phyloP scores from a whole-genome alignment of 805 yeast species.

The Cephaloascus albidus region DNA sequence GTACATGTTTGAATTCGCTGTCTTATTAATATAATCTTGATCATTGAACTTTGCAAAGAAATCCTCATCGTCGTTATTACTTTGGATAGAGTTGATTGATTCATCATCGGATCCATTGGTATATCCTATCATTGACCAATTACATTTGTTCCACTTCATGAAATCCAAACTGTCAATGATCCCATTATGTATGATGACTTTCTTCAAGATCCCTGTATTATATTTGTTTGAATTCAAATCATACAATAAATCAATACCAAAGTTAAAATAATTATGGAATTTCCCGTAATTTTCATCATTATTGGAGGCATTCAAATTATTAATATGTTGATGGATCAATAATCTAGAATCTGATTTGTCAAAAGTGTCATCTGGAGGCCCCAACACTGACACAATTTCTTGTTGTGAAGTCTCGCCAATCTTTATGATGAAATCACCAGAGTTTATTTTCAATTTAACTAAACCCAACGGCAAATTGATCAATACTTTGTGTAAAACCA shows the following conservation, averaged over 20 bases:
- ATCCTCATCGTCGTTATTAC: slow-evolving; percentile 2
- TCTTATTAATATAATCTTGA: slow-evolving; percentile 2
- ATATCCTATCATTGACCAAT: slow-evolving; percentile 24
- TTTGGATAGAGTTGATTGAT: background rate
- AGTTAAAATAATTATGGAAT: slow-evolving; percentile 48
- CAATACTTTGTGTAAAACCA: background rate
- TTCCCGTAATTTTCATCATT: slow-evolving; percentile 12
- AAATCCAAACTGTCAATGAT: slow-evolving; percentile 42
- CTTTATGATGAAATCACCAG: slow-evolving; percentile 8
- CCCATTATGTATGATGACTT: slow-evolving; percentile 43
- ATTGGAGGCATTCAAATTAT: slow-evolving; percentile 3
- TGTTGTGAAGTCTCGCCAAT: slow-evolving; percentile 41
- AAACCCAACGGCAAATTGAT: slow-evolving; percentile 13
- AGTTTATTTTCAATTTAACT: slow-evolving; percentile 11
- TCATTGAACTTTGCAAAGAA: slow-evolving; percentile 1
- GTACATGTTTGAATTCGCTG: slow-evolving; percentile 11
- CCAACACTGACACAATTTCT: slow-evolving; percentile 33
- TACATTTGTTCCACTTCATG: slow-evolving; percentile 42
- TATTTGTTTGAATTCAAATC: slow-evolving; percentile 19
- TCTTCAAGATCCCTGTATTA: slow-evolving; percentile 26
- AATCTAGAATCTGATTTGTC: slow-evolving; percentile 34
- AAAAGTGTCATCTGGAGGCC: slow-evolving; percentile 49
- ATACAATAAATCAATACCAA: slow-evolving; percentile 47
- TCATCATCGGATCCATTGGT: slow-evolving; percentile 1
- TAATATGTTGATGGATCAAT: slow-evolving; percentile 24